Base-by-base conservation (phyloP, 1,139 yeast species). In the Sugiyamaella pinicola region DNA sequence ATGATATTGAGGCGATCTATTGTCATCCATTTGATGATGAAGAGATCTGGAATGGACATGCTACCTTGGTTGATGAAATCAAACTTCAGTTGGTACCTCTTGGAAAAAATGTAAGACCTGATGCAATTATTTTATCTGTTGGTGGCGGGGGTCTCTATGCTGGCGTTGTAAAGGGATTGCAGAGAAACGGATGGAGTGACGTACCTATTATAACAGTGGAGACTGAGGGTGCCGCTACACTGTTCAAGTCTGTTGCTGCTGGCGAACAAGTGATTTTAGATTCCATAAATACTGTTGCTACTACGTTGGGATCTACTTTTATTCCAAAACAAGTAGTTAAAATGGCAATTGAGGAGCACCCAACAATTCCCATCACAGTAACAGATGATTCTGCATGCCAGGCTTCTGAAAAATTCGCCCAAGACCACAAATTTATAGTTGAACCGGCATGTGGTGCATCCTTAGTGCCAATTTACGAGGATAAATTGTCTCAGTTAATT, bases 391-490 rank as follows among this genome's bases (percentile, higher is more conserved):
- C 82, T 49, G 82, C 87, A 0, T 70, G 80, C 1, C 64, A 67
- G 17, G 84, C 85, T 0, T 73, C 83, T 49, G 64, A 81, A 13
- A 70, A 67, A 38, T 82, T 77, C 59, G 78, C 82, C 5, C 72
- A 77, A 10, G 78, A 75, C 39, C 78, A 74, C 55, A 75, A 75
- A 35, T 70, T 77, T 49, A 71, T 83, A 7, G 81, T 83, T 0
- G 91, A 85, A 63, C 89, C 90, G 0, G 89, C 91, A 0, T 85
- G 91, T 70, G 90, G 89, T 9, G 90, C 88, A 1, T 78, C 89
- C 0, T 61, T 85, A 28, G 79, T 84, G 15, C 69, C 79, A 7
- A 74, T 78, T 1, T 79, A 79, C 60, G 66, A 76, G 47, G 71
- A 71, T 7, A 60, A 75, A 21, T 60, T 80, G 19, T 65, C 66